Percentiles rank a stretch among this genome's conserved stretches.
Evolutionary conservation across 2,329 filamentous ascomycete species (phyloP).

Genomic region (Tolypocladium tropicale): DNA sequence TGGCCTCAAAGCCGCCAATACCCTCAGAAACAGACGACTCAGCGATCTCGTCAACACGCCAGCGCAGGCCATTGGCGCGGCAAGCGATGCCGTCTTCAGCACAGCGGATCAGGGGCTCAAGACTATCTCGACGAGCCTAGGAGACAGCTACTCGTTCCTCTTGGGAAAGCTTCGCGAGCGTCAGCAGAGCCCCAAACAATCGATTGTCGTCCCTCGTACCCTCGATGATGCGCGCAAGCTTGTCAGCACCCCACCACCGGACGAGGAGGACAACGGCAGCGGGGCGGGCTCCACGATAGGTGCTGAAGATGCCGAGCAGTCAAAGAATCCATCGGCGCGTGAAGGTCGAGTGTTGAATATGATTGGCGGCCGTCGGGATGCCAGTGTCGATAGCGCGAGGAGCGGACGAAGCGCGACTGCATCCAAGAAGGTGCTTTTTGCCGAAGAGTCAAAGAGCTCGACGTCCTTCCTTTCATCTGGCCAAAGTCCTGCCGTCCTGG

Average conservation of each 20-base stretch:
- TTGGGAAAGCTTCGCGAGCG: conserved; percentile 79
- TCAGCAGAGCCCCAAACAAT: conserved; percentile 30
- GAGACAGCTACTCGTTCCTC: conserved; percentile 88
- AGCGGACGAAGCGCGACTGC: conserved; percentile 55
- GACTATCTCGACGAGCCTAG: conserved; percentile 80
- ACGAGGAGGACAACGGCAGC: conserved; percentile 53
- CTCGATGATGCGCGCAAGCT: conserved; percentile 87
- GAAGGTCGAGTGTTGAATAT: conserved; percentile 63
- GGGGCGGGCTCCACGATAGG: conserved; percentile 43
- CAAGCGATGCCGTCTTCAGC: conserved; percentile 74
- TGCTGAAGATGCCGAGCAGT: conserved; percentile 22
- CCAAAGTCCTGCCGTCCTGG: conserved; percentile 52
- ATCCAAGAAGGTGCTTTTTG: conserved; percentile 46
- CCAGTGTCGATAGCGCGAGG: conserved; percentile 63
- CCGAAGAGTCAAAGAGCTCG: conserved; percentile 23
- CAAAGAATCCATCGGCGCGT: conserved; percentile 17
- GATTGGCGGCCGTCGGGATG: conserved; percentile 65
- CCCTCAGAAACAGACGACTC: conserved; percentile 60
- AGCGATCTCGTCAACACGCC: conserved; percentile 83
- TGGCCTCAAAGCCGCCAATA: conserved; percentile 33
- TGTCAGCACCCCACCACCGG: conserved; percentile 60
- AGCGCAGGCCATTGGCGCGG: conserved; percentile 68
- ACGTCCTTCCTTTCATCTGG: conserved; percentile 7
- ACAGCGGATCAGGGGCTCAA: conserved; percentile 89
- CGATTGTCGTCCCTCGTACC: conserved; percentile 68